These are phyloP conservation scores for Cajanus cajan DNA, from an alignment of 306 rosid species.

Conservation along the genomic window DNA sequence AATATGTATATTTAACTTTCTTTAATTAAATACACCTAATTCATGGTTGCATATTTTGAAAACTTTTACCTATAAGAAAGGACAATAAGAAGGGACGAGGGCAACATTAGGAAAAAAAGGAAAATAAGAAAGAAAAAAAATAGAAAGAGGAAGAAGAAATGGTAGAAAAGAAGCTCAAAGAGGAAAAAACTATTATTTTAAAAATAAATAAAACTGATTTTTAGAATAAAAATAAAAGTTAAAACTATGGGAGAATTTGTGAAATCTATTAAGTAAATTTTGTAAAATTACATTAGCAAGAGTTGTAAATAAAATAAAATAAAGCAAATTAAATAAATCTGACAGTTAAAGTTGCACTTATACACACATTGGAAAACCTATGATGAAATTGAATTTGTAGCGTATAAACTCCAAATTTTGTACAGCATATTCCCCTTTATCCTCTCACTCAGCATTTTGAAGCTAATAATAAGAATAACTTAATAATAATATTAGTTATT, in stretches of 20 bases:
- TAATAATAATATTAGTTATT: not conserved
- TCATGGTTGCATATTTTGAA: no score
- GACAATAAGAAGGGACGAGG: no score
- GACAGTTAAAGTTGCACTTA: not conserved
- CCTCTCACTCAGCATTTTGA: not conserved
- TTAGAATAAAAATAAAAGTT: no score
- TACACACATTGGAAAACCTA: not conserved
- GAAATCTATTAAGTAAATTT: not conserved
- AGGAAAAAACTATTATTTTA: no score
- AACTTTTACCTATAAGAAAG: no score
- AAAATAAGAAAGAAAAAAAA: no score
- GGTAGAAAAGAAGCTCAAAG: no score
- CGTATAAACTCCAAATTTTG: not conserved
- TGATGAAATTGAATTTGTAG: not conserved
- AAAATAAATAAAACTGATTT: no score
- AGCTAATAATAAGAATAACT: not conserved
- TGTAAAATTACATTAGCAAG: not conserved
- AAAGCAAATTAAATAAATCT: not conserved
- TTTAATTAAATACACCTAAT: no score
- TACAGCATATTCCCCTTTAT: not conserved
- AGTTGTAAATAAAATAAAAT: not conserved
- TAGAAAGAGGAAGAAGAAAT: no score
- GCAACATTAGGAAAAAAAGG: no score
- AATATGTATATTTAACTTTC: no score
- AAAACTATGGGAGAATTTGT: not conserved